A percentile compares a stretch with the other conserved stretches of the same genome.
phyloP scores from a whole-genome alignment of 1,284 basidiomycete species.

The Takashimella koratensis region DNA sequence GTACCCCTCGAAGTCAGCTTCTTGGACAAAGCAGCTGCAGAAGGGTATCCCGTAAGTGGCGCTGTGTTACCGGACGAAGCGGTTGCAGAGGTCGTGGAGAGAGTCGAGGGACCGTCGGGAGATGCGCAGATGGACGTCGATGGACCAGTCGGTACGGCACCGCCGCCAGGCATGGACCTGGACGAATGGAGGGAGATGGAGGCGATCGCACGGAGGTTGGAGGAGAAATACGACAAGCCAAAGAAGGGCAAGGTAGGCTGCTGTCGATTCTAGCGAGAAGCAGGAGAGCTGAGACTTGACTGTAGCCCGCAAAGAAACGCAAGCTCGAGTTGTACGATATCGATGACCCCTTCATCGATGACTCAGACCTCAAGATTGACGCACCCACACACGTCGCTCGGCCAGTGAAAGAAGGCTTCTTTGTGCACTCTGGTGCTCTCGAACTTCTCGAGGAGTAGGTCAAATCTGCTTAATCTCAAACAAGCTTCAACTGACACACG shows the following conservation, averaged over 20 bases:
- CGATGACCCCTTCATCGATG: conserved; percentile 93
- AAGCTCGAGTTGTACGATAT: conserved; percentile 75
- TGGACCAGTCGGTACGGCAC: not conserved
- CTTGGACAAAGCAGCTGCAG: conserved; percentile 27
- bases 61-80: conserved; percentile 15
- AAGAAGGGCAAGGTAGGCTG: conserved; percentile 24
- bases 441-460: conserved; percentile 57
- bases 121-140: conserved; percentile 4
- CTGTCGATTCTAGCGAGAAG: not conserved
- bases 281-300: conserved; percentile 4
- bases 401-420: conserved; percentile 91
- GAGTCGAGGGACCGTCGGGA: conserved; percentile 6
- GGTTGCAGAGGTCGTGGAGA: conserved; percentile 2
- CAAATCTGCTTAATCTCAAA: not conserved
- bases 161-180: conserved; percentile 7
- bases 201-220: conserved; percentile 31
- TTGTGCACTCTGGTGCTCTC: conserved; percentile 80
- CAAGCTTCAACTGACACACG: not conserved
- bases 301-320: conserved; percentile 50
- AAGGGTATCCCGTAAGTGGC: conserved; percentile 16
- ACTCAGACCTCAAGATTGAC: conserved; percentile 86
- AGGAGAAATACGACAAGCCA: conserved; percentile 34
- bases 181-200: conserved; percentile 19
- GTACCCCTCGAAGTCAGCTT: conserved; percentile 41
- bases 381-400: conserved; percentile 87